Evolutionary conservation across 2,329 filamentous ascomycete species (phyloP), one percentile per base, ranked within the genome.

Genomic region (Acrocalymma vagum): DNA sequence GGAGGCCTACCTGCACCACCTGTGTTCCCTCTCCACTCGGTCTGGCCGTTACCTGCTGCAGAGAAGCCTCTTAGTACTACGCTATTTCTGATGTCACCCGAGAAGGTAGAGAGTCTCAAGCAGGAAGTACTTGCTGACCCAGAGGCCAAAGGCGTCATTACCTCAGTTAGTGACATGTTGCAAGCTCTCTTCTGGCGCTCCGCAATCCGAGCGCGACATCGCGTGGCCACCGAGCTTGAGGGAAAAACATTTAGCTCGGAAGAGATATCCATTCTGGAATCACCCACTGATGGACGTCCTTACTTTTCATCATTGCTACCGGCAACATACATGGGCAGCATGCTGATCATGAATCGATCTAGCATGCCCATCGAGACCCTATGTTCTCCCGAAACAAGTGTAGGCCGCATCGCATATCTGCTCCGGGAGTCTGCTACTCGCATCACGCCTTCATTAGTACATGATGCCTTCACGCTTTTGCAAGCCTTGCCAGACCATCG

Each of bases 131-230:
- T 58, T 0, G 42, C 45, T 0, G 59, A 66, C 24, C 48, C 34
- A 4, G 45, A 37, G 9, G 49, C 58, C 3, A 61, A 64, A 15
- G 54, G 55, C 0, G 38, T 49, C 6, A 45, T 45, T 11, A 51
- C 60, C 0, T 72, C 70, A 0, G 49, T 69, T 16, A 72, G 62
- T 40, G 72, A 74, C 28, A 69, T 72, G 7, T 48, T 73, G 2
- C 67, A 73, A 43, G 72, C 72, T 0, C 69, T 73, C 32, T 63
- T 72, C 42, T 74, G 72, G 72, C 63, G 69, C 1, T 57, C 62
- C 0, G 58, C 68, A 1, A 60, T 72, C 27, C 54, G 61, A 14
- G 64, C 70, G 1, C 58, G 71, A 9, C 65, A 67, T 26, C 63
- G 59, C 1, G 67, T 70, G 2, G 67, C 58, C 6, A 63, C 31